Evolutionary conservation across 352 stramenopile species (phyloP), one percentile per base, ranked within the genome.

Genomic region (Globisporangium recalcitrans): DNA sequence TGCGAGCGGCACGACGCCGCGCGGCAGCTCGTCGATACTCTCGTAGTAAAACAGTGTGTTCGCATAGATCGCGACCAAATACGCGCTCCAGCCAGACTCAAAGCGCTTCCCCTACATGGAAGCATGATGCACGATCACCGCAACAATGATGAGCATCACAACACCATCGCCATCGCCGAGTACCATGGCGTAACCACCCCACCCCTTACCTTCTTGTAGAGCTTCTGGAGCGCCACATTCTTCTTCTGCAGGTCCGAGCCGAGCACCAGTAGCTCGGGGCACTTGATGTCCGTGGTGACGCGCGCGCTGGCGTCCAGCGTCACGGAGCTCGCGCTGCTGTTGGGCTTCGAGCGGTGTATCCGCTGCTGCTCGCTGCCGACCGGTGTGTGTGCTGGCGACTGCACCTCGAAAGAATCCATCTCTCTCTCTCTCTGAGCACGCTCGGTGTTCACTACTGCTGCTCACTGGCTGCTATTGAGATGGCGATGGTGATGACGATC

Each of bases 31-130:
- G 21, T 82, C 65, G 22, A 79, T 52, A n/a, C 77, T 64, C 4
- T 84, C 77, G 59, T 82, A 91, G 63, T 86, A 88, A 55, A 87
- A 89, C 21, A 91, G 73, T 52, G 71, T 68, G 56, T 83, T 69
- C 27, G 78, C 78, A 57, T 88, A 87, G 10, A 91, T 52, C 9
- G 72, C 75, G 19, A 91, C 79, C 26, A 84, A 81, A 49, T 74
- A 80, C 21, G 72, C 69, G 27, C 75, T 69, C 82, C 82, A 91
- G 7, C 72, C 69, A 7, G 75, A 84, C 63, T 89, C 79, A 38
- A 91, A 91, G 42, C 80, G 74, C 48, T 85, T 73, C 29, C 79
- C 82, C 67, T 79, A 7, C 16, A 19, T 4, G 1, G 6, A 22
- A 5, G 38, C 5, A 38, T 7, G 22, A 7, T 4, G 19, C 24